phyloP scores from a whole-genome alignment of 768 basidiomycete species.

The Boletus patriciae region DNA sequence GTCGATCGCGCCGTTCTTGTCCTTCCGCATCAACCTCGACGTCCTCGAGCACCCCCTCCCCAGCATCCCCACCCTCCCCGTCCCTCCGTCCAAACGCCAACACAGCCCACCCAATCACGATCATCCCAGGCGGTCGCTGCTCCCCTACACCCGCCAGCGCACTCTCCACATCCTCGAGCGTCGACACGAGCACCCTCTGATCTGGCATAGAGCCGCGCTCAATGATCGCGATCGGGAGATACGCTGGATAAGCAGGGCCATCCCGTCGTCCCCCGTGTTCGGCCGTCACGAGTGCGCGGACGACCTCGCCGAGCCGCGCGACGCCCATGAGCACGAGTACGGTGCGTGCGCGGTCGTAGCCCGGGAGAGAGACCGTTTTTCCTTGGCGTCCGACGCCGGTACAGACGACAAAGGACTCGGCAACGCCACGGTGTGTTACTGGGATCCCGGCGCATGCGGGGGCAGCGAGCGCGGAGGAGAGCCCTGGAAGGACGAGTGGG shows the following conservation, averaged over 20 bases:
- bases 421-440: slow-evolving; percentile 92
- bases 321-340: slow-evolving; percentile 94
- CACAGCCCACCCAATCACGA: slow-evolving; percentile 91
- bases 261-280: slow-evolving; percentile 42
- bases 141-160: slow-evolving; percentile 77
- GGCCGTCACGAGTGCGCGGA: slow-evolving; percentile 52
- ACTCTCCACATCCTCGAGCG: slow-evolving; percentile 64
- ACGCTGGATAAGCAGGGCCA: slow-evolving; percentile 64
- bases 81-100: slow-evolving; percentile 50
- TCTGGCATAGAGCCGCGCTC: slow-evolving; percentile 95
- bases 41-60: slow-evolving; percentile 71
- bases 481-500: slow-evolving; percentile 83
- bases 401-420: slow-evolving; percentile 86
- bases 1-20: slow-evolving; percentile 28
- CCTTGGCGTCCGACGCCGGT: slow-evolving; percentile 92
- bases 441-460: slow-evolving; percentile 91
- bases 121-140: slow-evolving; percentile 95
- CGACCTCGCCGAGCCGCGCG: slow-evolving; percentile 73
- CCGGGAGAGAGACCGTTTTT: slow-evolving; percentile 79
- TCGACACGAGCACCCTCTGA: slow-evolving; percentile 81
- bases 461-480: slow-evolving; percentile 86
- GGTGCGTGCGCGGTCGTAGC: slow-evolving; percentile 80
- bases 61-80: slow-evolving; percentile 48
- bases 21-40: slow-evolving; percentile 33
- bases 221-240: slow-evolving; percentile 87